phyloP scores from a whole-genome alignment of 441 rosid genomes.

The Euphorbia celastroides region DNA sequence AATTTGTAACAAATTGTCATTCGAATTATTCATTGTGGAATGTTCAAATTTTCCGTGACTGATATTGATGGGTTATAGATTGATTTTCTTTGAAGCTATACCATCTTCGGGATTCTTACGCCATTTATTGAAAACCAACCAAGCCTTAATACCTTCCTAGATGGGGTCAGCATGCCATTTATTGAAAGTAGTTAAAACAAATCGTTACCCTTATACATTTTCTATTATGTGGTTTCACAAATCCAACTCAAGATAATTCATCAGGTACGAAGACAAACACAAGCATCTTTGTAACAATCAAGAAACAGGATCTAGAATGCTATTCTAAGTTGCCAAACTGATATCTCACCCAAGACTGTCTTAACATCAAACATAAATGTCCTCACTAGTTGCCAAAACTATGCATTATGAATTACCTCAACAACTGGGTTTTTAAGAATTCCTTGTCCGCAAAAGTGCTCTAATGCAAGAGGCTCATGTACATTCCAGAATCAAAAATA shows the following conservation, averaged over 20 bases:
- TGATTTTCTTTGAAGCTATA: not conserved
- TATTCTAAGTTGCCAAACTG: not conserved
- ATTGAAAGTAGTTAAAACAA: too few species aligned
- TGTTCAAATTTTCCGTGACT: not conserved
- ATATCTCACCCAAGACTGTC: not conserved
- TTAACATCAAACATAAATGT: not conserved
- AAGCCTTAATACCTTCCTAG: not conserved
- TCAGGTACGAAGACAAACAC: not conserved
- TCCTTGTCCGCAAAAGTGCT: not conserved
- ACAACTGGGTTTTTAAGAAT: not conserved
- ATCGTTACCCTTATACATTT: too few species aligned
- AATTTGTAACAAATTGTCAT: not conserved
- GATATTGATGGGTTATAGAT: not conserved
- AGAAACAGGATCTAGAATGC: not conserved
- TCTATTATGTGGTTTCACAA: not conserved
- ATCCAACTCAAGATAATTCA: not conserved
- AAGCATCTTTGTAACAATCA: conserved; percentile 3
- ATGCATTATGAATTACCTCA: not conserved
- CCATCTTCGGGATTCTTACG: not conserved
- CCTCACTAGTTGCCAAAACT: not conserved
- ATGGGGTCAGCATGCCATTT: too few species aligned
- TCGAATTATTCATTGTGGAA: not conserved
- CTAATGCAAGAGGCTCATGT: not conserved
- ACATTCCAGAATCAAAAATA: conserved; percentile 2
- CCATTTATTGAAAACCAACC: not conserved